A percentile compares a stretch with the other conserved stretches of the same genome.
Evolutionary conservation across 108 stramenopile genomes (phyloP).

Genomic region (Skeletonema tropicum): DNA sequence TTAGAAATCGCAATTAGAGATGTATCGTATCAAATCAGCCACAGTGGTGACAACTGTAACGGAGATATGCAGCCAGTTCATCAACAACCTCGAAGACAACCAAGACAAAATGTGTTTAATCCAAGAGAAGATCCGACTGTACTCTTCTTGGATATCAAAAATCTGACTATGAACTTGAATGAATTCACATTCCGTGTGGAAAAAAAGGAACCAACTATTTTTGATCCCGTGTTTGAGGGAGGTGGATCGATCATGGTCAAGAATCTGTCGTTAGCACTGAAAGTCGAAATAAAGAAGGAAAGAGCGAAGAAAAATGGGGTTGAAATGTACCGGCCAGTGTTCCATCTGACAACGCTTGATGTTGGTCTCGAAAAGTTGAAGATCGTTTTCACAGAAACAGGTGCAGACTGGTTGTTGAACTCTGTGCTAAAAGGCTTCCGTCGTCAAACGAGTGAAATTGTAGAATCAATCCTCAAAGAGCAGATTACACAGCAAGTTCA

Average conservation of each 20-base stretch:
- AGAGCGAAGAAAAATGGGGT: conserved; percentile 32
- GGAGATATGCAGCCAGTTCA: conserved; percentile 10
- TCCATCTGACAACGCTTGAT: conserved; percentile 68
- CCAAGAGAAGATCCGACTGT: conserved; percentile 79
- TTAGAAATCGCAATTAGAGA: conserved; percentile 81
- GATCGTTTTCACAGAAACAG: conserved; percentile 76
- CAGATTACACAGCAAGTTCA: conserved; percentile 69
- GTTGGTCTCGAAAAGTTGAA: conserved; percentile 70
- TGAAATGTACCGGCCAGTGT: conserved; percentile 53
- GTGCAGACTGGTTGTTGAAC: conserved; percentile 86
- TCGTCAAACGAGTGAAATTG: conserved; percentile 70
- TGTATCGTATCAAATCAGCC: conserved; percentile 79
- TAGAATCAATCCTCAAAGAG: conserved; percentile 72
- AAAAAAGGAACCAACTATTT: conserved; percentile 66
- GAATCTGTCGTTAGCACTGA: conserved; percentile 78
- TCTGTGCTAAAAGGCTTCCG: conserved; percentile 71
- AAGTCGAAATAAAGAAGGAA: conserved; percentile 75
- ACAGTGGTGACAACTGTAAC: conserved; percentile 49
- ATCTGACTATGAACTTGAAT: conserved; percentile 68
- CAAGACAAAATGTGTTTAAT: conserved; percentile 54
- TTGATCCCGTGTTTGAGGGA: conserved; percentile 89
- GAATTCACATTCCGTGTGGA: conserved; percentile 83
- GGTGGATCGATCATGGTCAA: conserved; percentile 61
- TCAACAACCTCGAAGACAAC: not conserved
- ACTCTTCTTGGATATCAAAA: conserved; percentile 78